Evolutionary conservation across 2,329 filamentous ascomycete genomes (phyloP).

Genomic region (Fusarium tuaranense): DNA sequence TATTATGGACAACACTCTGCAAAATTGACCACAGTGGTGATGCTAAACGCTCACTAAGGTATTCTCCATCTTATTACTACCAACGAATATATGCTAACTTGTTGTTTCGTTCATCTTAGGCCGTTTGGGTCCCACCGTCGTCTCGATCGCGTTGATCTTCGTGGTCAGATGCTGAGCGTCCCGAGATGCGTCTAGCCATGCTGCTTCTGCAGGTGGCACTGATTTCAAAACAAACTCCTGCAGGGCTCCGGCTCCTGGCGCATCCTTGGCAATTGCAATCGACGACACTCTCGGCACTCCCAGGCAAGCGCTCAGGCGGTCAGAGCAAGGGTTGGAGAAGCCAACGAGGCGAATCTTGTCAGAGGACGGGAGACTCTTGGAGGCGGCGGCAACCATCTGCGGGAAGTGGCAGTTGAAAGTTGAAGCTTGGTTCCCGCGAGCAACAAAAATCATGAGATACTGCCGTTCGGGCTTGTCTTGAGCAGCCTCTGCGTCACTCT

Average conservation of each 20-base stretch:
- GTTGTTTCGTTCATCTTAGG: constrained; percentile 14
- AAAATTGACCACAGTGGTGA: not conserved
- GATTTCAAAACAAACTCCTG: constrained; percentile 65
- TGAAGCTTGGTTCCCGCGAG: constrained; percentile 67
- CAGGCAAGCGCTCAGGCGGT: constrained; percentile 66
- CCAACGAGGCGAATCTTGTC: constrained; percentile 68
- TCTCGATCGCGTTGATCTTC: constrained; percentile 51
- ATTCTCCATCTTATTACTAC: not conserved
- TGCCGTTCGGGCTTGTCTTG: constrained; percentile 13
- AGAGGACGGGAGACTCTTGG: constrained; percentile 52
- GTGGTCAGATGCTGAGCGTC: constrained; percentile 46
- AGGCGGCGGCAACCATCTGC: constrained; percentile 64
- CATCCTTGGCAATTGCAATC: constrained; percentile 67
- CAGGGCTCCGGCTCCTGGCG: constrained; percentile 68
- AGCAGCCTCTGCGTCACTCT: not conserved
- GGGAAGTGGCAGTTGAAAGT: constrained; percentile 71
- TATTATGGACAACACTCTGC: not conserved
- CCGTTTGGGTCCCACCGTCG: constrained; percentile 50
- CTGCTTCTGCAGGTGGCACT: constrained; percentile 63
- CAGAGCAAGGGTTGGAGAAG: constrained; percentile 70
- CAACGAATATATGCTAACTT: not conserved
- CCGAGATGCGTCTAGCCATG: constrained; percentile 59
- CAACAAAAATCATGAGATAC: constrained; percentile 69
- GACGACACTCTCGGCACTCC: constrained; percentile 74
- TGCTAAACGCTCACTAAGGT: not conserved